A percentile compares a stretch with the other conserved stretches of the same genome.
phyloP scores from a whole-genome alignment of 2,329 filamentous ascomycete species.

The Penicillium sp. region DNA sequence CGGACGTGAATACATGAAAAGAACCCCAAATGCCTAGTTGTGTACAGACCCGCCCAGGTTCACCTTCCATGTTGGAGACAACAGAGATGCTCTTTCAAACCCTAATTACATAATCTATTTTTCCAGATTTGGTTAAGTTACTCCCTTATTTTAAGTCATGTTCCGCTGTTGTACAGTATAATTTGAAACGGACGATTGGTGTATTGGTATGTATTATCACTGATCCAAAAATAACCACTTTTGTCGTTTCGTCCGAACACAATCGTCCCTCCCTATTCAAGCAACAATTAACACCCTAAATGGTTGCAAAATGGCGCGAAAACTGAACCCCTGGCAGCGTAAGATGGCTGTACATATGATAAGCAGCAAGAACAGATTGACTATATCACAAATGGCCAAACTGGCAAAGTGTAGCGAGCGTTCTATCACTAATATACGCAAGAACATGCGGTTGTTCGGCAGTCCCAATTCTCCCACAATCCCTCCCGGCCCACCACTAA shows the following conservation, averaged over 20 bases:
- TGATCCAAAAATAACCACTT: not conserved
- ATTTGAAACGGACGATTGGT: not conserved
- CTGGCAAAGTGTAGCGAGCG: not conserved
- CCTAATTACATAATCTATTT: not conserved
- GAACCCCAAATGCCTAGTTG: not conserved
- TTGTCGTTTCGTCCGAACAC: not conserved
- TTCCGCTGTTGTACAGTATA: not conserved
- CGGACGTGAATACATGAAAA: not conserved
- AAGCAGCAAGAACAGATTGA: not conserved
- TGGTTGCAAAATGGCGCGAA: not conserved
- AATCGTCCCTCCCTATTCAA: not conserved
- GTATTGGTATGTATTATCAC: not conserved
- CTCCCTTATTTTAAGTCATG: not conserved
- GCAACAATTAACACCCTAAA: not conserved
- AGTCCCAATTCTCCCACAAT: not conserved
- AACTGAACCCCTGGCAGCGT: not conserved
- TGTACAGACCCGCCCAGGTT: not conserved
- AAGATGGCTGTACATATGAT: not conserved
- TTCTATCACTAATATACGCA: not conserved
- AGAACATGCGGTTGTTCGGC: not conserved
- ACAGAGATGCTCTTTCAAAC: not conserved
- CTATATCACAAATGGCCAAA: not conserved
- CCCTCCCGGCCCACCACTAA: not conserved
- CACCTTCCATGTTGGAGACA: not conserved
- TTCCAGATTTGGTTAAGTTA: not conserved